A percentile compares a stretch with the other conserved stretches of the same genome.
These are phyloP conservation scores for Paramecium caudatum DNA, from an alignment of 73 alveolate species.

Conservation along the genomic window DNA sequence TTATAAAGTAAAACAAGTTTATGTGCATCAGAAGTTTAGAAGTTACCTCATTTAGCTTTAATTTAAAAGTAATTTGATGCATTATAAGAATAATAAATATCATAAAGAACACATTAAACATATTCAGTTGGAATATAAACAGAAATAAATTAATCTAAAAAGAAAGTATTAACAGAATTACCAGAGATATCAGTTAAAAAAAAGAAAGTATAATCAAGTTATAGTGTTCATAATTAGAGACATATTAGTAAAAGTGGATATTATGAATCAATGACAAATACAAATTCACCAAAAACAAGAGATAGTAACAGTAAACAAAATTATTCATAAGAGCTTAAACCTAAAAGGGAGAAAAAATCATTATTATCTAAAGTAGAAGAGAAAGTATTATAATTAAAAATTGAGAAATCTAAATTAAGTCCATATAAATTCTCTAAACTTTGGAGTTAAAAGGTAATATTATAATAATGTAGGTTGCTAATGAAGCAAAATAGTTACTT, in stretches of 20 bases:
- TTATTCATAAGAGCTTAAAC: slow-evolving; percentile 21
- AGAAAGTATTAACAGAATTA: slow-evolving; percentile 12
- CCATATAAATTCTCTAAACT: slow-evolving; percentile 12
- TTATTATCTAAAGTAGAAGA: slow-evolving; percentile 34
- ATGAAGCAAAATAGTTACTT: neutral
- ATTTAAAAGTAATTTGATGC: neutral
- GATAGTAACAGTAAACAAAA: slow-evolving; percentile 2
- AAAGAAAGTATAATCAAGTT: neutral
- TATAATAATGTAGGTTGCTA: slow-evolving; percentile 15
- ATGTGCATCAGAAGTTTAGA: neutral
- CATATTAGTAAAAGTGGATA: neutral
- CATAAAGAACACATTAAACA: neutral
- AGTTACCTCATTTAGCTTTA: neutral
- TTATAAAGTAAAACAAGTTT: neutral
- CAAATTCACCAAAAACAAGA: slow-evolving; percentile 36
- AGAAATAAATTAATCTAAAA: neutral
- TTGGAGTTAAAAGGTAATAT: slow-evolving; percentile 49
- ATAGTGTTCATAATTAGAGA: neutral
- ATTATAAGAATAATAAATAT: neutral
- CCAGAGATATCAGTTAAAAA: neutral
- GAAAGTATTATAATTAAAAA: slow-evolving; percentile 12
- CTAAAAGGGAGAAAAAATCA: neutral
- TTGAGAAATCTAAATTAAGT: slow-evolving; percentile 31
- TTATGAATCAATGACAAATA: neutral
- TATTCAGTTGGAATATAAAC: slow-evolving; percentile 44